Percentiles rank a stretch among this genome's conserved stretches.
These are phyloP conservation scores for Eutrema yunnanense DNA, from an alignment of 345 rosid genomes.

Conservation along the genomic window DNA sequence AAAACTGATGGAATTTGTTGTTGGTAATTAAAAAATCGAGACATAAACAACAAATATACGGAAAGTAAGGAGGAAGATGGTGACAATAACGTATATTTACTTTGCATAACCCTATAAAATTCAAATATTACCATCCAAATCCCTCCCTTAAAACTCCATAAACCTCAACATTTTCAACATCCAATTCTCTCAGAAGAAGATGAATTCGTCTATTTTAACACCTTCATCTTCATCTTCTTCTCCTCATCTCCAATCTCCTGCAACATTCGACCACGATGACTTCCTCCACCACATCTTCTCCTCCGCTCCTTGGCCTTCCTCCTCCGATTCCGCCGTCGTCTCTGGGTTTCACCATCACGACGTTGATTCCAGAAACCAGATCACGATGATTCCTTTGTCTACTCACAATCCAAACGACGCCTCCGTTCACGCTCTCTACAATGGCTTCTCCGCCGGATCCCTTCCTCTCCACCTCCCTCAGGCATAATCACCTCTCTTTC, in stretches of 20 bases:
- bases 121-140: neutral
- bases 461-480: constrained; percentile 64
- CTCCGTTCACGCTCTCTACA: constrained; percentile 32
- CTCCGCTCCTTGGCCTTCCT: constrained; percentile 45
- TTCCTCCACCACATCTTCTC: constrained; percentile 82
- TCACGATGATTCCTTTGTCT: constrained; percentile 37
- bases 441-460: constrained; percentile 62
- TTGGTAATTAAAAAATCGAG: neutral
- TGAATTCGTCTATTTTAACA: constrained; percentile 20
- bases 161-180: constrained; percentile 7
- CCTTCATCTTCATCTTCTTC: constrained; percentile 27
- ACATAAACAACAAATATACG: neutral
- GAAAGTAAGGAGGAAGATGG: neutral
- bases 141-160: constrained; percentile 1
- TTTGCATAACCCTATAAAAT: neutral
- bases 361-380: constrained; percentile 52
- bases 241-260: constrained; percentile 23
- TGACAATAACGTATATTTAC: neutral
- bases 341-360: constrained; percentile 25
- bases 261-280: constrained; percentile 48
- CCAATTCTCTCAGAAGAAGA: too few species aligned
- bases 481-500: constrained; percentile 4
- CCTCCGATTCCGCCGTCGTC: constrained; percentile 10
- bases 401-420: constrained; percentile 30
- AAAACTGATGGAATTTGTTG: neutral